Conservation (phyloP, 129 eudicot genomes). For the Tanacetum coccineum region DNA sequence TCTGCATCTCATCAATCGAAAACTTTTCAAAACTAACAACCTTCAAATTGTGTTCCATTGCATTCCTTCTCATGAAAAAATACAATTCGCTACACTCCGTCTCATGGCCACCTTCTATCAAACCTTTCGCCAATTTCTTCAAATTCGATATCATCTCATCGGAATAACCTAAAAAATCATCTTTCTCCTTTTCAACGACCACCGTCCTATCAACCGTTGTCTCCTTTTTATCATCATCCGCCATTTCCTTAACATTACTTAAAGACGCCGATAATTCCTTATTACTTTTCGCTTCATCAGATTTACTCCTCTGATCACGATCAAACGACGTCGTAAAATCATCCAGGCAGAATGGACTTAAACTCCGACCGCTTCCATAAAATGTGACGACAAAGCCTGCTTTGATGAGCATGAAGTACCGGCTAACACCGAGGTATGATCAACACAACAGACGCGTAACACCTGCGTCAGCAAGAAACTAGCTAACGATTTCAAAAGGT, state of each 20-base stretch:
- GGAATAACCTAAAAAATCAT: slow-evolving; percentile 45
- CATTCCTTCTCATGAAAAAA: slow-evolving; percentile 55
- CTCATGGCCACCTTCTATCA: slow-evolving; percentile 55
- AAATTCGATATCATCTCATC: slow-evolving; percentile 37
- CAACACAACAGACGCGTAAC: too few species aligned
- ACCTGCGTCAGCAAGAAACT: too few species aligned
- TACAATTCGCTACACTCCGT: slow-evolving; percentile 58
- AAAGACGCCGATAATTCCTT: slow-evolving; percentile 30
- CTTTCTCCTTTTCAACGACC: slow-evolving; percentile 7
- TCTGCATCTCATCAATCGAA: slow-evolving; percentile 76
- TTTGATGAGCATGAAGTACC: too few species aligned
- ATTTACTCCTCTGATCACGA: slow-evolving; percentile 16
- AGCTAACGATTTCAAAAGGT: too few species aligned
- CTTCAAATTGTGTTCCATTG: slow-evolving; percentile 49
- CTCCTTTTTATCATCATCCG: too few species aligned
- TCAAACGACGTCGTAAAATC: slow-evolving; percentile 32
- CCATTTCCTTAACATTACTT: slow-evolving; percentile 14
- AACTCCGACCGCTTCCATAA: slow-evolving; percentile 73
- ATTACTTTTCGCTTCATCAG: slow-evolving; percentile 23
- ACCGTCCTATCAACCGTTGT: neutral
- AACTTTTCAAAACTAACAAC: slow-evolving; percentile 44
- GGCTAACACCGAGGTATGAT: too few species aligned
- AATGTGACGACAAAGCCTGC: slow-evolving; percentile 58
- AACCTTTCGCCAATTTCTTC: slow-evolving; percentile 38
- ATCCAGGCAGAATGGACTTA: slow-evolving; percentile 49